Evolutionary conservation across 2,329 filamentous ascomycete genomes (phyloP).

Genomic region (Curvularia sp.): DNA sequence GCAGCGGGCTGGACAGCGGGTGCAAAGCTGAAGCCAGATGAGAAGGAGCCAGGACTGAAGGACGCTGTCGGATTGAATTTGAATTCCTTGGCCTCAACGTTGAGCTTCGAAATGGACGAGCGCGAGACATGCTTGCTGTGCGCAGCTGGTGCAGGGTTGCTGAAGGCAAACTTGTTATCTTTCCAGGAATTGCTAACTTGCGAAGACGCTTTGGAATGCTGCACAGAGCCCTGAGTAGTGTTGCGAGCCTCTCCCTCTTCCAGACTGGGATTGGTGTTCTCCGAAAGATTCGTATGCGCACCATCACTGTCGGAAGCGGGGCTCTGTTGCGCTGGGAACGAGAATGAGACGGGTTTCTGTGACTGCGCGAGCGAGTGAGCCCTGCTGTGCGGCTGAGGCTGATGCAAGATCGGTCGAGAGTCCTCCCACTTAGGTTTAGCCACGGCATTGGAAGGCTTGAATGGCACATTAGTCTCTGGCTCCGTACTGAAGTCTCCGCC

Average conservation of each 20-base stretch:
- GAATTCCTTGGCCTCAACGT: constrained; percentile 89
- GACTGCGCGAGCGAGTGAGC: constrained; percentile 75
- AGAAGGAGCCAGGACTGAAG: constrained; percentile 57
- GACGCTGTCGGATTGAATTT: constrained; percentile 69
- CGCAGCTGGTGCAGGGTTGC: constrained; percentile 41
- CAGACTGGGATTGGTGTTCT: constrained; percentile 50
- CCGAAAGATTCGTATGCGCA: constrained; percentile 50
- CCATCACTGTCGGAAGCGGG: constrained; percentile 52
- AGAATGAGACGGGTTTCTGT: constrained; percentile 53
- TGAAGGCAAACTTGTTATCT: constrained; percentile 46
- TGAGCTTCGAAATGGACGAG: constrained; percentile 77
- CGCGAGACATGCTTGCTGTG: constrained; percentile 70
- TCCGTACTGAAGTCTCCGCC: constrained; percentile 72
- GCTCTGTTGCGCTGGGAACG: constrained; percentile 41
- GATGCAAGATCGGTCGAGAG: constrained; percentile 63
- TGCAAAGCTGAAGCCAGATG: constrained; percentile 54
- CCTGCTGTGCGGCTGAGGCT: constrained; percentile 76
- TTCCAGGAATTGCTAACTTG: constrained; percentile 49
- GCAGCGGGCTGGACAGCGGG: constrained; percentile 54
- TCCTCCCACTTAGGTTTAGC: constrained; percentile 46
- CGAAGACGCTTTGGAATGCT: constrained; percentile 49
- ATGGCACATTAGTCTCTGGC: constrained; percentile 39
- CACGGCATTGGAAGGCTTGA: constrained; percentile 37
- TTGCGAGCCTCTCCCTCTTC: constrained; percentile 43
- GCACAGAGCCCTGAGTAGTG: constrained; percentile 32